Base-by-base conservation (phyloP, 2,329 filamentous ascomycete species). In the Camillea tinctor region DNA sequence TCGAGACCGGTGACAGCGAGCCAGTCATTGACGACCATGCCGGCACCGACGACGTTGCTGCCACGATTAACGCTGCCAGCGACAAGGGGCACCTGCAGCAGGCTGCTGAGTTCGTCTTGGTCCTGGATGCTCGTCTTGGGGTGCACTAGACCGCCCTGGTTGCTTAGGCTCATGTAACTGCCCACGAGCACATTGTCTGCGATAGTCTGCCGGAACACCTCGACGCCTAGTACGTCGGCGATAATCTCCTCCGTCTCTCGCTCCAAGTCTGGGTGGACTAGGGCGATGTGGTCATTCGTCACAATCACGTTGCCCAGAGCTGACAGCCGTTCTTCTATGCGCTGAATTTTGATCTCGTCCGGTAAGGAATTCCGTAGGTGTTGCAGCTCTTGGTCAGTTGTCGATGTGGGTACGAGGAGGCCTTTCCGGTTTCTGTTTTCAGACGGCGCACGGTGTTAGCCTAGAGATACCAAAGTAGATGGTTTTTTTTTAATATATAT, bases 171-270 rank as follows among this genome's bases (percentile, higher is more conserved):
- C 93, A 98, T 98, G 83, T 99, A 99, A 55, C 89, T 93, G 62
- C 95, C 95, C 44, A 96, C 95, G 24, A 99, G 87, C 60, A 99
- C 95, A 74, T 98, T 97, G 79, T 97, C 93, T 71, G 94, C 93
- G 62, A 99, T 90, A 52, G 95, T 98, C 82, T 99, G 95, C 64
- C 92, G 83, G 80, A 95, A 96, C 11, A 95, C 91, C 76, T 96
- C 91, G 60, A 96, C 91, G 64, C 91, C 91, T 20, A 96, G 81
- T 61, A 96, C 92, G 75, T 99, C 95, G 70, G 95, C 92, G 73
- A 99, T 93, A 69, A 99, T 97, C 81, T 99, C 95, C 79, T 99
- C 95, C 17, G 93, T 97, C 82, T 99, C 95, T 64, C 94, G 90
- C 83, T 98, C 95, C 62, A 99, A 83, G 73, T 99, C 95, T 11